Evolutionary conservation across 495 filamentous ascomycete genomes (phyloP).

Genomic region (Cryomyces minteri): DNA sequence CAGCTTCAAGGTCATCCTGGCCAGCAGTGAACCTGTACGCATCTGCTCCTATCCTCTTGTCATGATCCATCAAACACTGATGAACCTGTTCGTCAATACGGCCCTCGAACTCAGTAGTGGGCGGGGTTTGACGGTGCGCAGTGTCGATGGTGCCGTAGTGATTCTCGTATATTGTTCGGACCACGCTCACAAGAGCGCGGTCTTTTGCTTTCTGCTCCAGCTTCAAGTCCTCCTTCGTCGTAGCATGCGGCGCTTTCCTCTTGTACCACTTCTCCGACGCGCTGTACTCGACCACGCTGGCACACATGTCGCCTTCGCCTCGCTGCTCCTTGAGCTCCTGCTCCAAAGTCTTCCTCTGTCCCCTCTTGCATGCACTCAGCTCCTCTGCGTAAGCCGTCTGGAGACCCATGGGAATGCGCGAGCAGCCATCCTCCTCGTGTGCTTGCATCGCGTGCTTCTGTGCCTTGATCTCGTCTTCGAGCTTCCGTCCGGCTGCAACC

Average conservation of each 20-base stretch:
- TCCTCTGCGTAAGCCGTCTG: conserved; percentile 3
- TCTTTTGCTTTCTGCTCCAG: conserved; percentile 13
- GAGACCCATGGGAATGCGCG: background rate
- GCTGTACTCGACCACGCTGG: conserved; percentile 16
- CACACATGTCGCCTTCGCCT: conserved; percentile 19
- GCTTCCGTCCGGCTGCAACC: background rate
- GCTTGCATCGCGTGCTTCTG: conserved; percentile 5
- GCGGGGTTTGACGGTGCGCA: conserved; percentile 16
- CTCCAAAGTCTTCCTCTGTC: conserved; percentile 31
- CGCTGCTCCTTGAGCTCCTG: conserved; percentile 48
- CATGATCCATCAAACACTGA: background rate
- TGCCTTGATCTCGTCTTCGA: conserved; percentile 8
- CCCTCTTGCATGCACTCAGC: background rate
- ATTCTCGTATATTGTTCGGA: conserved; percentile 28
- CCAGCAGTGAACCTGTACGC: too few species aligned
- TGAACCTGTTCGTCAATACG: background rate
- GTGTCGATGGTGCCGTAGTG: conserved; percentile 26
- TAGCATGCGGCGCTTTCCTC: conserved; percentile 13
- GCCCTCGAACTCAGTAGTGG: background rate
- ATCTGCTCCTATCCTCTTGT: background rate
- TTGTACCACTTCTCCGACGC: conserved; percentile 18
- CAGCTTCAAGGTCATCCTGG: too few species aligned
- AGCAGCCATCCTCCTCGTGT: background rate
- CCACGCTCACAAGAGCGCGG: conserved; percentile 19
- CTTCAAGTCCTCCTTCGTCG: conserved; percentile 8